Conservation (phyloP, 257 asterid genomes). For the Scutellaria minor region DNA sequence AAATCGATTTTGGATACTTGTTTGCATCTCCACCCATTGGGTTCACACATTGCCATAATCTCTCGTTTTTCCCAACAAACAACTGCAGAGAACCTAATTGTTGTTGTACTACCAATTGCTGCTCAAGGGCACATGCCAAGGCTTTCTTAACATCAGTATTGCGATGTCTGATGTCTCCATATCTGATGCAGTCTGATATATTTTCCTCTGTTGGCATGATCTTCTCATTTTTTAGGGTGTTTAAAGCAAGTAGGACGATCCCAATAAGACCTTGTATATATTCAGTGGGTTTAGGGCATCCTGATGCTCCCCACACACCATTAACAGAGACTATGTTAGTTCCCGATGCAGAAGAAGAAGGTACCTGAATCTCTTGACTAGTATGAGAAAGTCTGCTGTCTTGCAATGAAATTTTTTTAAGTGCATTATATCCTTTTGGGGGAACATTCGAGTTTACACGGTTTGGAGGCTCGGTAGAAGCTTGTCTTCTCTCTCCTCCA, state of each 20-base stretch:
- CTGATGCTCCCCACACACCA: conserved; percentile 73
- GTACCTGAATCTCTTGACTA: conserved; percentile 54
- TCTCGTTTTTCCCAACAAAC: conserved; percentile 79
- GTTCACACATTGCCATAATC: conserved; percentile 80
- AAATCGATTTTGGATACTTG: conserved; percentile 55
- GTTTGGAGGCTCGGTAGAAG: conserved; percentile 52
- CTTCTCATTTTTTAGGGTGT: conserved; percentile 80
- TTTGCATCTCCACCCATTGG: conserved; percentile 61
- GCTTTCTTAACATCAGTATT: conserved; percentile 88
- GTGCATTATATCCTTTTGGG: conserved; percentile 56
- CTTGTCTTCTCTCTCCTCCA: conserved; percentile 65
- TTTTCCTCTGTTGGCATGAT: conserved; percentile 85
- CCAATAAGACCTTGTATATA: conserved; percentile 80
- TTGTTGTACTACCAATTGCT: conserved; percentile 77
- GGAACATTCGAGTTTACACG: conserved; percentile 42
- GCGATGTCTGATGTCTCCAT: conserved; percentile 69
- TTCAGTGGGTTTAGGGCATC: conserved; percentile 73
- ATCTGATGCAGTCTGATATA: conserved; percentile 75
- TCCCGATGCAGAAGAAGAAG: conserved; percentile 47
- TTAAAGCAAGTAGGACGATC: conserved; percentile 75
- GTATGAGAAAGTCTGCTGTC: conserved; percentile 45
- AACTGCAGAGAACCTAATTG: conserved; percentile 63
- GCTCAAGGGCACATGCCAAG: conserved; percentile 73
- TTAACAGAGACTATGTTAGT: conserved; percentile 42
- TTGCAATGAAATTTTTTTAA: conserved; percentile 50